Base-by-base conservation (phyloP, 352 stramenopile genomes). In the Phytophthora multivora region DNA sequence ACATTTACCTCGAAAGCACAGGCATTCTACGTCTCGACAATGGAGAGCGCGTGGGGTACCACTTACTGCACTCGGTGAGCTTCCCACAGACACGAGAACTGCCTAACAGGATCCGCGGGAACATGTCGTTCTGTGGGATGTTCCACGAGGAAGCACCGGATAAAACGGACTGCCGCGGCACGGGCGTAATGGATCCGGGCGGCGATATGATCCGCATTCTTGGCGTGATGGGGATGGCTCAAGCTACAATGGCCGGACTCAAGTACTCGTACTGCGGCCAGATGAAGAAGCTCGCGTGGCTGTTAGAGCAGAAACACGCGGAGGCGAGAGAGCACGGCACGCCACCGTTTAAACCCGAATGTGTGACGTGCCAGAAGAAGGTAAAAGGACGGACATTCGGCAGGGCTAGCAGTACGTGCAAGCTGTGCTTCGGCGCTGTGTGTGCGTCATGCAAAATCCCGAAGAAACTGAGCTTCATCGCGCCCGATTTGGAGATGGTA, bases 121-220 rank as follows among this genome's bases (percentile, higher is more conserved):
- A 78, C 61, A 72, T 80, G 40, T 83, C 74, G 6, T 69, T 80
- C 43, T 80, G 70, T 36, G 68, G 52, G 5, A 48, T 83, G 36
- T 83, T 74, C 52, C 62, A 68, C 15, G 51, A 68, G 13, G 46
- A 58, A 52, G 51, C 40, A 35, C 41, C 51, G 0, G 59, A 63
- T 47, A 53, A 59, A 46, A 67, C 59, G 7, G 63, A 72, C 30
- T 63, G 51, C 11, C 47, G 48, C 11, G 63, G 52, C 15, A 72
- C 58, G 4, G 63, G 57, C 1, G 18, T 72, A n/a, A 68, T 72
- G 51, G 45, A 72, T 51, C 63, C 63, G 2, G 36, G 57, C 7
- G 59, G 63, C 25, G 58, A 58, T 19, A 56, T 72, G 39, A 68
- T 72, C 19, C 63, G 46, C 5, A 15, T 25, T 3, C 41, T 72